Evolutionary conservation across 2,329 filamentous ascomycete genomes (phyloP).

Genomic region (Colletotrichum liaoningense): DNA sequence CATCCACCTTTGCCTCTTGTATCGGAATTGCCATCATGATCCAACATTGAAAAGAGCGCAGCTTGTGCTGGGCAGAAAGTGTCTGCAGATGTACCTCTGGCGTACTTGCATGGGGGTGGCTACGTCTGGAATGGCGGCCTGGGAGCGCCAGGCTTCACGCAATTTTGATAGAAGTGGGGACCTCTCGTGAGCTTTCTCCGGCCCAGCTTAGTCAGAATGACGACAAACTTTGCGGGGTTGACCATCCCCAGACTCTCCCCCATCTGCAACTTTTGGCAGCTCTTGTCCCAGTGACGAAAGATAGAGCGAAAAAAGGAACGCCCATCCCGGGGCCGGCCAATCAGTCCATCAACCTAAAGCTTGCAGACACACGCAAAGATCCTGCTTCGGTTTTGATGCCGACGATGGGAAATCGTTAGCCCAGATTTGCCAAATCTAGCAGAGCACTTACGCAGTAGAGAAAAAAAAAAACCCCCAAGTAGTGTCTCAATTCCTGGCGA

Average conservation of each 20-base stretch:
- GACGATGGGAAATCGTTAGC: not conserved
- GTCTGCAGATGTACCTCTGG: conserved; percentile 17
- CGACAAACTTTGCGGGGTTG: conserved; percentile 36
- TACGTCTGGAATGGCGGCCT: conserved; percentile 22
- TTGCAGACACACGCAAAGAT: not conserved
- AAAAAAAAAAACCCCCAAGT: not conserved
- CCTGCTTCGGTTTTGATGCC: not conserved
- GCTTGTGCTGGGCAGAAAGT: not conserved
- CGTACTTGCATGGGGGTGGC: conserved; percentile 9
- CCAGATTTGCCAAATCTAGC: not conserved
- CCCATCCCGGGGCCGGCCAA: not conserved
- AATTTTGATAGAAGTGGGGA: conserved; percentile 32
- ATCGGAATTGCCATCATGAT: conserved; percentile 22
- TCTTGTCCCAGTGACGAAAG: conserved; percentile 1
- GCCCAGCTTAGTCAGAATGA: conserved; percentile 32
- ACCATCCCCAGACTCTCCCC: conserved; percentile 17
- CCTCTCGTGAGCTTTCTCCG: conserved; percentile 14
- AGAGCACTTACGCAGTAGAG: not conserved
- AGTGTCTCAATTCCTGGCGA: not conserved
- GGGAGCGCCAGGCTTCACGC: conserved; percentile 22
- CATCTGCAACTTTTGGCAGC: not conserved
- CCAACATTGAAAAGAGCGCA: conserved; percentile 6
- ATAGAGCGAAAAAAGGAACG: conserved; percentile 19
- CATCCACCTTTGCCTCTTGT: not conserved
- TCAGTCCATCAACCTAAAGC: conserved; percentile 1